These are phyloP conservation scores for Cenchrus americanus DNA, from an alignment of 176 grass and related monocot genomes.

Conservation along the genomic window DNA sequence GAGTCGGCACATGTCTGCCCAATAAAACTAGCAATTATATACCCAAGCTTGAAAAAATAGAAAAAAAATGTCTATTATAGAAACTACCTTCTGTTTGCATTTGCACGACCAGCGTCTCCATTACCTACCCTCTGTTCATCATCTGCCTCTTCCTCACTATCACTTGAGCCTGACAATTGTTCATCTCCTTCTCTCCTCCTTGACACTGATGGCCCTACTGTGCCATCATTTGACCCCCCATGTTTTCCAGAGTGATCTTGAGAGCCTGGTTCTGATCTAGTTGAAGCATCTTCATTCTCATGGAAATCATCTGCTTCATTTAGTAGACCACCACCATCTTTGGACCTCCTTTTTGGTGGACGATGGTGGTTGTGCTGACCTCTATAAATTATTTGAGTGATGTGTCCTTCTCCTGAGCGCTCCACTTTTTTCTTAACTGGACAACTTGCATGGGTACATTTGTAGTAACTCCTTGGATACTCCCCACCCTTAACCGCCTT, in stretches of 20 bases:
- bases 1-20: conserved; percentile 47
- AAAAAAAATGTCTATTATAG: conserved; percentile 18
- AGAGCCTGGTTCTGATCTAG: conserved; percentile 49
- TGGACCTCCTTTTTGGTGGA: conserved; percentile 65
- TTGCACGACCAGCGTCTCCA: conserved; percentile 24
- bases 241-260: conserved; percentile 53
- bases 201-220: conserved; percentile 3
- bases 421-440: conserved; percentile 85
- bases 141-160: conserved; percentile 62
- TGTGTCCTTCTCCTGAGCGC: conserved; percentile 54
- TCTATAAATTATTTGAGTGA: conserved; percentile 79
- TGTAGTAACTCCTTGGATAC: conserved; percentile 78
- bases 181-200: conserved; percentile 56
- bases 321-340: conserved; percentile 54
- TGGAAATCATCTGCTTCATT: conserved; percentile 46
- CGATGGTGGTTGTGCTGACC: conserved; percentile 65
- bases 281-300: conserved; percentile 50
- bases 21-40: conserved; percentile 45
- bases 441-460: conserved; percentile 63
- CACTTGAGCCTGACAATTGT: conserved; percentile 64
- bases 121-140: conserved; percentile 37
- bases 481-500: conserved; percentile 77
- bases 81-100: conserved; percentile 77
- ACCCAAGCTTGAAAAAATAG: conserved; percentile 2
- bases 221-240: conserved; percentile 56